phyloP scores from a whole-genome alignment of 192 early-diverging fungal species.

The Entomortierella chlamydospora region DNA sequence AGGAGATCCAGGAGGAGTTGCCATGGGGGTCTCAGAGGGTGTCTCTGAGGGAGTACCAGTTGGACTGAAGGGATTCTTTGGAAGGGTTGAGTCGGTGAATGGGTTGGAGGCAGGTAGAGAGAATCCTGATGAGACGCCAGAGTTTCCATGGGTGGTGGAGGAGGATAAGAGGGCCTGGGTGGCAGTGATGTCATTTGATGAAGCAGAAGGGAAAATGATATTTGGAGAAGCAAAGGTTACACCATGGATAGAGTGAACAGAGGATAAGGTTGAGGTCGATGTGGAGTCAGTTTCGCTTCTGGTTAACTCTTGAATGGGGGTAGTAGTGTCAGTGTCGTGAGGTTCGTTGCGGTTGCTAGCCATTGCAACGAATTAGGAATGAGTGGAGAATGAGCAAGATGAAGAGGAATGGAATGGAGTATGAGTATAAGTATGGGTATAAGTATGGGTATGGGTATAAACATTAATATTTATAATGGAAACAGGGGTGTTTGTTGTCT shows the following conservation, averaged over 20 bases:
- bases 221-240: neutral
- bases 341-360: neutral
- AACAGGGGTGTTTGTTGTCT: too few species aligned
- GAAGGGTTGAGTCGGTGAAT: conserved; percentile 18
- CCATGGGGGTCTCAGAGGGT: conserved; percentile 11
- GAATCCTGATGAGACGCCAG: conserved; percentile 33
- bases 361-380: neutral
- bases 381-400: neutral
- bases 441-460: neutral
- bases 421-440: neutral
- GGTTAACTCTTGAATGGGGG: too few species aligned
- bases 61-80: conserved; percentile 34
- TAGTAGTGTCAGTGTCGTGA: neutral
- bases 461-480: too few species aligned
- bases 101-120: conserved; percentile 29
- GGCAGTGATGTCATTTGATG: neutral
- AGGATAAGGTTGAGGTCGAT: neutral
- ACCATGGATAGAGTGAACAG: neutral
- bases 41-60: conserved; percentile 19
- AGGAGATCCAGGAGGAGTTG: conserved; percentile 40
- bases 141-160: neutral
- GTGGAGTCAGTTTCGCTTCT: neutral
- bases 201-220: neutral
- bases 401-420: neutral
- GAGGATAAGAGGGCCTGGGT: neutral